Percentiles rank a stretch among this genome's conserved stretches.
Evolutionary conservation across 2,329 filamentous ascomycete species (phyloP).

Genomic region (Sporothrix dimorphospora): DNA sequence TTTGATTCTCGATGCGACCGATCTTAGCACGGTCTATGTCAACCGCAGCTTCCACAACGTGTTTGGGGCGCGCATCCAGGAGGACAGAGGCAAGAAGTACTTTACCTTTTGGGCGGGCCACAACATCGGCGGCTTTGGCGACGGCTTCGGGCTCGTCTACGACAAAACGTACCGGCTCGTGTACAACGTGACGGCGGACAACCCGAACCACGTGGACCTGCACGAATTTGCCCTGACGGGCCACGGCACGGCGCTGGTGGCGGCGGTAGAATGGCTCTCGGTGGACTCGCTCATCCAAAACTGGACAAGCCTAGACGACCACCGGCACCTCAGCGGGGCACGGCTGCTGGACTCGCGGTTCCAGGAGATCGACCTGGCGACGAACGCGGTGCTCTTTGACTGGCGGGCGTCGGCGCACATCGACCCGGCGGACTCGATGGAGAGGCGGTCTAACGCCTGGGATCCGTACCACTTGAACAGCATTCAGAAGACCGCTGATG

Average conservation of each 20-base stretch:
- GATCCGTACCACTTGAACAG: constrained; percentile 57
- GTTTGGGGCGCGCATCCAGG: constrained; percentile 28
- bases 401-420: constrained; percentile 60
- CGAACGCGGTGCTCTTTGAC: constrained; percentile 59
- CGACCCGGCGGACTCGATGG: constrained; percentile 35
- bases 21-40: constrained; percentile 27
- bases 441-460: constrained; percentile 39
- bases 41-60: constrained; percentile 25
- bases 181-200: constrained; percentile 43
- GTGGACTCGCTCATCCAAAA: constrained; percentile 41
- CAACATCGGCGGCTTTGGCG: constrained; percentile 23
- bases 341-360: constrained; percentile 60
- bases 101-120: constrained; percentile 29
- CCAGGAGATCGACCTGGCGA: constrained; percentile 56
- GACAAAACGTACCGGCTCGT: constrained; percentile 27
- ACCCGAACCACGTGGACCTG: constrained; percentile 54
- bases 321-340: constrained; percentile 46
- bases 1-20: constrained; percentile 24
- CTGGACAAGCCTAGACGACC: constrained; percentile 42
- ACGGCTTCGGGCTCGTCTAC: constrained; percentile 26
- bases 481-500: constrained; percentile 48
- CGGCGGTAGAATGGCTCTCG: constrained; percentile 56
- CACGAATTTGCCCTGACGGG: constrained; percentile 61
- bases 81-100: constrained; percentile 26
- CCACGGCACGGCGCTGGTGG: constrained; percentile 56